Evolutionary conservation across 345 rosid genomes (phyloP).

Genomic region (Sisymbrium irio): DNA sequence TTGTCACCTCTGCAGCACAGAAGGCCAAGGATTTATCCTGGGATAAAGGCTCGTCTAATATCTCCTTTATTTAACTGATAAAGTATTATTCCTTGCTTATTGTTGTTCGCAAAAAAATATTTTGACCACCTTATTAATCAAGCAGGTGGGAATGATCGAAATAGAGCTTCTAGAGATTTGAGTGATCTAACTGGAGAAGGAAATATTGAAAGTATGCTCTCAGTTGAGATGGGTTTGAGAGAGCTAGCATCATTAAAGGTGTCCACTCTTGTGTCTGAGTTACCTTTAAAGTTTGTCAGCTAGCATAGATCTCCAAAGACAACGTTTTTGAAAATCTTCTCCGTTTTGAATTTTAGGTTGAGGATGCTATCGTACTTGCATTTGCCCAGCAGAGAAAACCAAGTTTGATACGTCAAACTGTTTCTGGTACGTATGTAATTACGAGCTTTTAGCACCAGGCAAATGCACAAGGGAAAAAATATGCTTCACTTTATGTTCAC

Average conservation of each 20-base stretch:
- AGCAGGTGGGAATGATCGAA: constrained; percentile 61
- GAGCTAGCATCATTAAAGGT: constrained; percentile 98
- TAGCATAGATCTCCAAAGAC: not conserved
- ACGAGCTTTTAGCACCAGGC: not conserved
- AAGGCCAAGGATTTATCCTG: constrained; percentile 81
- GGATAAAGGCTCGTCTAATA: constrained; percentile 58
- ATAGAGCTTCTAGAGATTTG: constrained; percentile 64
- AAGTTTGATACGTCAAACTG: constrained; percentile 50
- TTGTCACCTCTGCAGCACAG: constrained; percentile 96
- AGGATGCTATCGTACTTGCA: constrained; percentile 87
- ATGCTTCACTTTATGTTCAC: not conserved
- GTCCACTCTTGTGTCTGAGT: not conserved
- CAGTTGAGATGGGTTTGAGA: constrained; percentile 98
- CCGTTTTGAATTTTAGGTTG: constrained; percentile 51
- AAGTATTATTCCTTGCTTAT: not conserved
- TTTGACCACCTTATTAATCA: constrained; percentile 36
- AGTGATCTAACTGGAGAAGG: constrained; percentile 96
- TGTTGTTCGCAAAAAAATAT: not conserved
- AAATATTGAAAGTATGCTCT: constrained; percentile 98
- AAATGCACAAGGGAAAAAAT: not conserved
- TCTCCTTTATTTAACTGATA: constrained; percentile 1
- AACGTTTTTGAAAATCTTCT: not conserved
- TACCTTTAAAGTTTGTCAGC: constrained; percentile 13
- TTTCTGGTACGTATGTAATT: constrained; percentile 47
- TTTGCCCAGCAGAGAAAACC: constrained; percentile 63